A percentile compares a stretch with the other conserved stretches of the same genome.
phyloP scores from a whole-genome alignment of 179 eudicot species.

The Beta macrorhiza region DNA sequence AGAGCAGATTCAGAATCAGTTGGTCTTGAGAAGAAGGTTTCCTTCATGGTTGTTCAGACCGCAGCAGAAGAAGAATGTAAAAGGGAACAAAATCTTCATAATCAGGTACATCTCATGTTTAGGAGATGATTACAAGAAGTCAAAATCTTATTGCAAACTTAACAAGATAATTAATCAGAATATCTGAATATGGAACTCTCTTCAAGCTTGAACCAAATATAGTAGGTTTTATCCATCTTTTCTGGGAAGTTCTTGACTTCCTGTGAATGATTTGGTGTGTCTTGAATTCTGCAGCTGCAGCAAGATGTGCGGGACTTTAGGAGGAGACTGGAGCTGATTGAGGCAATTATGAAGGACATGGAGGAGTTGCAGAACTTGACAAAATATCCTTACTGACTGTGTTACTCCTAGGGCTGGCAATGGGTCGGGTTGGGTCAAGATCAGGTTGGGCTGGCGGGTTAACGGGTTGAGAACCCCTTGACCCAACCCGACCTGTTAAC shows the following conservation, averaged over 20 bases:
- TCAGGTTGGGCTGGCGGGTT: too few relatives aligned
- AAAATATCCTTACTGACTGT: conserved; percentile 56
- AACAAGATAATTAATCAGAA: background rate
- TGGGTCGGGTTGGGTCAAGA: too few relatives aligned
- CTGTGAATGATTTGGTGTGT: conserved; percentile 11
- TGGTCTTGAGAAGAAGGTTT: conserved; percentile 43
- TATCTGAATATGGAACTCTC: background rate
- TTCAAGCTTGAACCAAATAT: background rate
- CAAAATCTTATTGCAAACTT: background rate
- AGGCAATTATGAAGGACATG: conserved; percentile 50
- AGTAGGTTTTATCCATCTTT: background rate
- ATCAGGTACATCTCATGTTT: conserved; percentile 38
- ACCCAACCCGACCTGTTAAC: too few relatives aligned
- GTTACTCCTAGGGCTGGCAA: too few relatives aligned
- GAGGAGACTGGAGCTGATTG: conserved; percentile 55
- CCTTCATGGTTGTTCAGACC: conserved; percentile 47
- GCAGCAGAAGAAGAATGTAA: conserved; percentile 40
- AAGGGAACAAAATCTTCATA: conserved; percentile 42
- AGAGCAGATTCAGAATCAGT: conserved; percentile 35
- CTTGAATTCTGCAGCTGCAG: conserved; percentile 47
- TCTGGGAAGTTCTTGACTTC: background rate
- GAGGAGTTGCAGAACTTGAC: conserved; percentile 59
- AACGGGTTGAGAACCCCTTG: too few relatives aligned
- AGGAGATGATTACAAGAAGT: background rate
- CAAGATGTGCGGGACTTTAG: conserved; percentile 45